Conservation (phyloP, 1,284 basidiomycete species). For the Cerioporus squamosus region DNA sequence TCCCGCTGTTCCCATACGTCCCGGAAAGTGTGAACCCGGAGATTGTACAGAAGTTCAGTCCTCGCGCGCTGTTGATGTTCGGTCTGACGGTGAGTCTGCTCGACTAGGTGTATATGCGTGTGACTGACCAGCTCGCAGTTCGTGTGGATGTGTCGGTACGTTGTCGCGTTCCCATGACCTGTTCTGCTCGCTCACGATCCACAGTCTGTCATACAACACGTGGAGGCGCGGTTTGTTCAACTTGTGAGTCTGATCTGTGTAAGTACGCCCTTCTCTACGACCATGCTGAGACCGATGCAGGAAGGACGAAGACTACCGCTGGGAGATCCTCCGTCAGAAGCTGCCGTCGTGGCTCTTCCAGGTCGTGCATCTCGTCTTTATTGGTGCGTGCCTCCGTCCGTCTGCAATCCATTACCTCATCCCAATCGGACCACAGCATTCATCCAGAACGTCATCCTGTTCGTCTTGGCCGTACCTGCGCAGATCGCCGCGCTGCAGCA, state of each 20-base stretch:
- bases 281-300: slow-evolving; percentile 32
- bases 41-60: slow-evolving; percentile 55
- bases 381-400: slow-evolving; percentile 47
- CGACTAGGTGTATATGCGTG: not conserved
- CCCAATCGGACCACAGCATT: slow-evolving; percentile 45
- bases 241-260: slow-evolving; percentile 47
- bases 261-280: not conserved
- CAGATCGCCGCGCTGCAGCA: slow-evolving; percentile 60
- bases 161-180: not conserved
- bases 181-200: not conserved
- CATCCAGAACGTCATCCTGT: slow-evolving; percentile 82
- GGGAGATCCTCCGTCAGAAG: slow-evolving; percentile 75
- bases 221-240: slow-evolving; percentile 85
- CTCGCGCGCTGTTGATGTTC: slow-evolving; percentile 75
- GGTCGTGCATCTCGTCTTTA: slow-evolving; percentile 81
- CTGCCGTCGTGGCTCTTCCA: slow-evolving; percentile 78
- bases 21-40: slow-evolving; percentile 52
- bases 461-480: slow-evolving; percentile 69
- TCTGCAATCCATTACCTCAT: not conserved
- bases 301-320: slow-evolving; percentile 90
- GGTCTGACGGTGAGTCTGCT: slow-evolving; percentile 54
- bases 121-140: slow-evolving; percentile 36
- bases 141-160: slow-evolving; percentile 70
- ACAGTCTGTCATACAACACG: slow-evolving; percentile 83
- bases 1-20: slow-evolving; percentile 57